Evolutionary conservation across 139 green algal species (phyloP), one percentile per base, ranked within the genome.

Genomic region (Chlorella sp.): DNA sequence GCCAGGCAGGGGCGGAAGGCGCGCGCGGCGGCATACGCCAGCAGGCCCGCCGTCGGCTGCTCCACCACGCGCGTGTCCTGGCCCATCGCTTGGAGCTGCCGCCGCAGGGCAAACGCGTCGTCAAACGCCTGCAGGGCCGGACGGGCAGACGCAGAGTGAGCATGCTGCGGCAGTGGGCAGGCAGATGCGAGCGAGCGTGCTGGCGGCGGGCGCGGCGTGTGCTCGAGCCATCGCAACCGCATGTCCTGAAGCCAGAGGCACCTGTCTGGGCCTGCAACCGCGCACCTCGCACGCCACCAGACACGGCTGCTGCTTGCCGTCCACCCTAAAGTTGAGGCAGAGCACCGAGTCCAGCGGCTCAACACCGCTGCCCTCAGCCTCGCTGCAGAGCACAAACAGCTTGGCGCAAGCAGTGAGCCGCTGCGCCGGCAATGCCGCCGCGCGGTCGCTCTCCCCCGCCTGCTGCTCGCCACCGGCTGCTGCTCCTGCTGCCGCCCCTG

Each of bases 251-350:
- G 53, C 53, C 29, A 23, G 29, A 64, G n/a, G 5, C 58, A 64
- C 29, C 58, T 8, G 6, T 14, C 58, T 14, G 14, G 45, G 12
- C 14, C 12, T 53, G 45, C 45, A 53, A 53, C n/a, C 7, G 29
- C 61, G 2, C 65, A 72, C 65, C 43, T 72, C 33, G 65, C 59
- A 46, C 8, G 68, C 33, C 42, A 56, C 56, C 71, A 77, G 42
- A 29, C 56, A 77, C 4, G 35, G 43, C 71, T 77, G 17, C 56
- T 77, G 56, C 41, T 23, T 19, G 6, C 71, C 71, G 31, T 12
- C 17, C 0, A 50, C 33, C 71, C n/a, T n/a, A n/a, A n/a, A n/a
- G n/a, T n/a, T n/a, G n/a, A 61, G 19, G 8, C 42, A 42, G 41
- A 67, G 36, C 56, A 77, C 41, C 71, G 58, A 42, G 71, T 42